These are phyloP conservation scores for Mycena filopes DNA, from an alignment of 768 basidiomycete genomes.

Conservation along the genomic window DNA sequence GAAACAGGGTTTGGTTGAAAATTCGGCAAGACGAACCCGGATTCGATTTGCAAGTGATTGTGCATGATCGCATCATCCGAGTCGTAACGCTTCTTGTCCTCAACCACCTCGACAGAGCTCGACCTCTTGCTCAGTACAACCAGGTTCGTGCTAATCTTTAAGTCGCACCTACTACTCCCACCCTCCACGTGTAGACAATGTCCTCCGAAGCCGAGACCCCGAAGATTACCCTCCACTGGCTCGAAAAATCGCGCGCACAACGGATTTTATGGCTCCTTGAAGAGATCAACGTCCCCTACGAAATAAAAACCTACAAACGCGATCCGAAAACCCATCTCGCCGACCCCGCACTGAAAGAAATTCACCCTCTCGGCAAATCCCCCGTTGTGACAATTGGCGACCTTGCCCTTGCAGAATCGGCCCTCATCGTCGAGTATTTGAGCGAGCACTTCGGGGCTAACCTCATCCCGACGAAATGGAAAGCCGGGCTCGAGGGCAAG, in stretches of 20 bases:
- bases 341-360: background rate
- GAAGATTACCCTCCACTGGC: slow-evolving; percentile 17
- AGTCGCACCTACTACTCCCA: too few species aligned
- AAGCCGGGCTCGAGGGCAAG: slow-evolving; percentile 7
- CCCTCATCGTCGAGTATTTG: slow-evolving; percentile 7
- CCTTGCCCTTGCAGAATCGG: slow-evolving; percentile 2
- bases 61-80: too few species aligned
- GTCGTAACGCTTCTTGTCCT: too few species aligned
- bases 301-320: slow-evolving; percentile 18
- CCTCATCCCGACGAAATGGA: slow-evolving; percentile 18
- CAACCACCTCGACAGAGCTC: too few species aligned
- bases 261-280: slow-evolving; percentile 18
- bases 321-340: slow-evolving; percentile 1
- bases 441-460: slow-evolving; percentile 9
- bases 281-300: slow-evolving; percentile 2
- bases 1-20: too few species aligned
- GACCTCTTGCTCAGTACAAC: too few species aligned
- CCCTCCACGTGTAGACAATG: too few species aligned
- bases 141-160: too few species aligned
- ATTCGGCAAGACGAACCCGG: too few species aligned
- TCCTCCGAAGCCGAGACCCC: background rate
- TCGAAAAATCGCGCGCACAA: slow-evolving; percentile 13
- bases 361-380: slow-evolving; percentile 14
- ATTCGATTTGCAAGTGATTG: too few species aligned
- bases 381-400: slow-evolving; percentile 10